Percentiles rank a stretch among this genome's conserved stretches.
phyloP scores from a whole-genome alignment of 2,329 filamentous ascomycete species.

The Cordyceps cateniannulata region DNA sequence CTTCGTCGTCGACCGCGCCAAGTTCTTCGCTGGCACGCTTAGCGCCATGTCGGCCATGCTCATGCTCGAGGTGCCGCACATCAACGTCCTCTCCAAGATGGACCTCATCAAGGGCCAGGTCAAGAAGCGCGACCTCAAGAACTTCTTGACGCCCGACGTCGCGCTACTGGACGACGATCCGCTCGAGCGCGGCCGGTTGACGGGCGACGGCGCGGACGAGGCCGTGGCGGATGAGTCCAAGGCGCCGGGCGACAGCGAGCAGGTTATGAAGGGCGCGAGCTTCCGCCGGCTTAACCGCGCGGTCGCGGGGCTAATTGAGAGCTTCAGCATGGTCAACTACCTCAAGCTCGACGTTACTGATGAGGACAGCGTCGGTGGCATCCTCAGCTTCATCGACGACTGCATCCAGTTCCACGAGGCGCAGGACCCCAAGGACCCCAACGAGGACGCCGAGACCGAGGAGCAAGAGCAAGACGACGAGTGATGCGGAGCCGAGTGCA shows the following conservation, averaged over 20 bases:
- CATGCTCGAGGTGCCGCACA: slow-evolving; percentile 93
- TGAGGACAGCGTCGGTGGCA: slow-evolving; percentile 80
- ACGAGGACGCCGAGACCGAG: slow-evolving; percentile 45
- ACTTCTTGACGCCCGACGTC: slow-evolving; percentile 82
- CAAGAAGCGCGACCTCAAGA: slow-evolving; percentile 78
- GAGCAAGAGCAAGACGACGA: slow-evolving; percentile 33
- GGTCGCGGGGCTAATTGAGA: slow-evolving; percentile 87
- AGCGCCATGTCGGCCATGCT: slow-evolving; percentile 99
- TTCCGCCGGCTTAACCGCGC: slow-evolving; percentile 81
- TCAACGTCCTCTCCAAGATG: slow-evolving; percentile 98
- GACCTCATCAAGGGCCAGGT: slow-evolving; percentile 89
- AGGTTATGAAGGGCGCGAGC: slow-evolving; percentile 71
- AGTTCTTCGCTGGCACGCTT: slow-evolving; percentile 93
- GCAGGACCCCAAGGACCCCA: slow-evolving; percentile 81
- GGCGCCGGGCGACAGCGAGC: slow-evolving; percentile 59
- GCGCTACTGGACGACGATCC: slow-evolving; percentile 76
- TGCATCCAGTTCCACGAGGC: slow-evolving; percentile 90
- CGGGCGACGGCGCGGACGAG: slow-evolving; percentile 24
- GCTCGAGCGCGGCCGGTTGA: slow-evolving; percentile 39
- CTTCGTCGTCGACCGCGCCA: slow-evolving; percentile 90
- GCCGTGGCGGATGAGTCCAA: slow-evolving; percentile 45
- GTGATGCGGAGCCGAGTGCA: neutral
- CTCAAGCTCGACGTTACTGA: slow-evolving; percentile 82
- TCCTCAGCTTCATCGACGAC: slow-evolving; percentile 90
- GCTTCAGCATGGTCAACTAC: slow-evolving; percentile 97